phyloP scores from a whole-genome alignment of 169 alveolate genomes.

The Eimeria necatrix region DNA sequence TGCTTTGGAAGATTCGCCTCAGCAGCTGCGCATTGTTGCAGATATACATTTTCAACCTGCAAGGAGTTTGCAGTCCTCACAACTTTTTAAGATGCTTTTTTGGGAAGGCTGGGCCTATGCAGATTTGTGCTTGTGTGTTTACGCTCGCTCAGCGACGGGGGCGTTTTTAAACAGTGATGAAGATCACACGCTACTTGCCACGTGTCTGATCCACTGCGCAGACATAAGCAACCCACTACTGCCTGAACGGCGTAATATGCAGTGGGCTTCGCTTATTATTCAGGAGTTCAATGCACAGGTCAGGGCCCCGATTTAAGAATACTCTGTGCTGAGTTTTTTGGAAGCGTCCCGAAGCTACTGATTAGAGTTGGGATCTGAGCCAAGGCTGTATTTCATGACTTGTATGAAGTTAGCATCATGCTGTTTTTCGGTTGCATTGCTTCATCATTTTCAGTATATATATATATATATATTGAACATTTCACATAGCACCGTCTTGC shows the following conservation, averaged over 20 bases:
- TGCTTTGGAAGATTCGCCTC: background rate
- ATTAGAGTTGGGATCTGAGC: too few species aligned
- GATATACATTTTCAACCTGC: too few species aligned
- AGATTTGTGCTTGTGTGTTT: background rate
- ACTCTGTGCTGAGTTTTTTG: background rate
- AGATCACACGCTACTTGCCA: conserved; percentile 70
- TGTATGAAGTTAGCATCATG: too few species aligned
- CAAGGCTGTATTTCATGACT: too few species aligned
- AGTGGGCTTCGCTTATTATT: conserved; percentile 81
- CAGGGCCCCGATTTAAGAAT: background rate
- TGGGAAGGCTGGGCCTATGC: background rate
- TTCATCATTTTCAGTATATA: too few species aligned
- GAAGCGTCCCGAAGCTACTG: background rate
- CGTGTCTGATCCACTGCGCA: conserved; percentile 82
- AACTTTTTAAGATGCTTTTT: background rate
- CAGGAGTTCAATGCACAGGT: conserved; percentile 83
- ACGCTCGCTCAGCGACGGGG: conserved; percentile 26
- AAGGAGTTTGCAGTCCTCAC: background rate
- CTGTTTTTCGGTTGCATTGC: too few species aligned
- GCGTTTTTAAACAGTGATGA: conserved; percentile 70
- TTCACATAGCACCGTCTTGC: too few species aligned
- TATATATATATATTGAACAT: too few species aligned
- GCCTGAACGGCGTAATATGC: conserved; percentile 75
- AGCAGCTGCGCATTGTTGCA: background rate
- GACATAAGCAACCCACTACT: conserved; percentile 81